Evolutionary conservation across 2,329 filamentous ascomycete genomes (phyloP), one percentile per base, ranked within the genome.

Genomic region (Mariannaea sp.): DNA sequence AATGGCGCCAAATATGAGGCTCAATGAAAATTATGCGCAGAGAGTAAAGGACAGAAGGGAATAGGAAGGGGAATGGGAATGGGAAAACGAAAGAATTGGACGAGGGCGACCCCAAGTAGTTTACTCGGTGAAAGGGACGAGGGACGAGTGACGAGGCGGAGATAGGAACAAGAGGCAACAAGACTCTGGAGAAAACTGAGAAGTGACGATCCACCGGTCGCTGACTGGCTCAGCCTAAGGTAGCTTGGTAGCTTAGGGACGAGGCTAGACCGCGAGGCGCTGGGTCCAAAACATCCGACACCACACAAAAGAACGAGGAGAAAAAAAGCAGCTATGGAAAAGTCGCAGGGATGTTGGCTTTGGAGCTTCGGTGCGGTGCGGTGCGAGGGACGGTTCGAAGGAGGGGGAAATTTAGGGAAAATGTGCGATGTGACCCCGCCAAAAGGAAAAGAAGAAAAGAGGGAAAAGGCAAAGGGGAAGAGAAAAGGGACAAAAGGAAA

Each of bases 191-290:
- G 29, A 65, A 64, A 65, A 63, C 57, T 63, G 61, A 65, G 56
- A 65, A 62, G 63, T 60, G 58, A 66, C 55, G 60, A 63, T 65
- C 63, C 61, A 66, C 63, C 56, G 51, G 42, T 55, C 47, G 39
- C 54, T 47, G 45, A 51, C 56, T 53, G 53, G 60, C 29, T 54
- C 47, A 48, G 52, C 49, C 44, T 47, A 35, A 12, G 26, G 26
- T 27, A 30, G 53, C 38, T 26, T 45, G 39, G 54, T 29, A 43
- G 57, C 32, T n/a, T 12, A 53, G 62, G 55, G 51, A 53, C 59
- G 53, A 58, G 55, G 33, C 59, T 59, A 45, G 48, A 52, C 44
- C 41, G 39, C 53, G 43, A 56, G 45, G 55, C 55, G 59, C 57
- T 35, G 53, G 27, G 32, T 12, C 33, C 33, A 36, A 36, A 19